Percentiles rank a stretch among this genome's conserved stretches.
Conservation (phyloP, 768 basidiomycete species). For the Pilatotrama ljubarskyi region DNA sequence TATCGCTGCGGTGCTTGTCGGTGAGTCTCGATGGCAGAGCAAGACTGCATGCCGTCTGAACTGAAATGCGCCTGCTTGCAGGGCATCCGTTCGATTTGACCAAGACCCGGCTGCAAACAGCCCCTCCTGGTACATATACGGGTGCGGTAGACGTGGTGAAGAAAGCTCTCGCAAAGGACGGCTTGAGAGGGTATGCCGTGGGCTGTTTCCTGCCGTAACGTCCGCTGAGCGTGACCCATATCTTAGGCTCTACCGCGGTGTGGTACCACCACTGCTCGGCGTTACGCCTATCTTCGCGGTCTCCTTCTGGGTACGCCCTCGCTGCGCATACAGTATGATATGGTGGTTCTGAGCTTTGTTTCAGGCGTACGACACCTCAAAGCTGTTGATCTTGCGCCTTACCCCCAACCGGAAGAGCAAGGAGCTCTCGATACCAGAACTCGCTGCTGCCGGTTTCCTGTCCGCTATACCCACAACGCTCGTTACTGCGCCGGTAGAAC, state of each 20-base stretch:
- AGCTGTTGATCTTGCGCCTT: constrained; percentile 72
- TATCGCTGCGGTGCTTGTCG: constrained; percentile 82
- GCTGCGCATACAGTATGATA: background rate
- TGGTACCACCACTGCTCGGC: constrained; percentile 90
- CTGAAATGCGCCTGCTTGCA: constrained; percentile 28
- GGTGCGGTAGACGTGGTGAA: constrained; percentile 93
- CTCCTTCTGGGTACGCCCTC: constrained; percentile 84
- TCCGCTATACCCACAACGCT: constrained; percentile 91
- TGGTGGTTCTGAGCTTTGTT: background rate
- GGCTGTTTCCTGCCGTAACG: background rate
- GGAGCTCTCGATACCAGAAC: constrained; percentile 68
- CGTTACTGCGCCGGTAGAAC: constrained; percentile 93
- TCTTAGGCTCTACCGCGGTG: constrained; percentile 81
- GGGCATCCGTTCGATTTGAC: constrained; percentile 98
- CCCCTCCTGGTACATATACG: constrained; percentile 81
- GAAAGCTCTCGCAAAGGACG: constrained; percentile 90
- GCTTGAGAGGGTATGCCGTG: constrained; percentile 69
- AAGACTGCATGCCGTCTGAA: background rate
- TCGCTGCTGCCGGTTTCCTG: constrained; percentile 91
- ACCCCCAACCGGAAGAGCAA: constrained; percentile 78
- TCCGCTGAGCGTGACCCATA: background rate
- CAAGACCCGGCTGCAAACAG: constrained; percentile 95
- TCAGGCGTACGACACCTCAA: constrained; percentile 92
- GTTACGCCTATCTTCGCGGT: constrained; percentile 98
- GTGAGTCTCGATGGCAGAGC: constrained; percentile 46